A percentile compares a stretch with the other conserved stretches of the same genome.
These are phyloP conservation scores for Yarrowia phangngaensis DNA, from an alignment of 805 yeast genomes.

Conservation along the genomic window DNA sequence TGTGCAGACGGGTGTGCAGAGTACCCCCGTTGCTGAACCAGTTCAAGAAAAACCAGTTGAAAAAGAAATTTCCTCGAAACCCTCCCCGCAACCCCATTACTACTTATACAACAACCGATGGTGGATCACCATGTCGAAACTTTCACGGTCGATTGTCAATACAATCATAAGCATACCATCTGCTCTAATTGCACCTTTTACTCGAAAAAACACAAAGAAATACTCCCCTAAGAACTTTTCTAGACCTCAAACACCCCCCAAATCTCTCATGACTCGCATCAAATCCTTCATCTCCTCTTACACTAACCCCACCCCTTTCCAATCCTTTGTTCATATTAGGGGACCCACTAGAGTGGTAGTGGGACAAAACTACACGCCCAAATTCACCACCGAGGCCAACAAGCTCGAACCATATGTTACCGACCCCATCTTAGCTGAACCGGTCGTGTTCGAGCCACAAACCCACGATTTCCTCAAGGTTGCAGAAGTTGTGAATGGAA, in stretches of 20 bases:
- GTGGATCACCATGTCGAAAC: slow-evolving; percentile 19
- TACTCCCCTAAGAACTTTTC: too few relatives aligned
- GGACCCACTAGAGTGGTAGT: slow-evolving; percentile 18
- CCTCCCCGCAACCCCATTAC: slow-evolving; percentile 4
- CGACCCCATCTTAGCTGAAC: slow-evolving; percentile 4
- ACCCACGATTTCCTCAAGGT: slow-evolving; percentile 14
- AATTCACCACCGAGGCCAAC: slow-evolving; percentile 6
- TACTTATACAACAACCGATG: slow-evolving; percentile 22
- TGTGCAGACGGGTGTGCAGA: too few relatives aligned
- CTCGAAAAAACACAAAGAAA: too few relatives aligned
- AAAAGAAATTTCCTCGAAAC: too few relatives aligned
- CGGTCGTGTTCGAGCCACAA: slow-evolving; percentile 1
- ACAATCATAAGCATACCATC: slow-evolving; percentile 6
- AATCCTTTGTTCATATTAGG: slow-evolving; percentile 17
- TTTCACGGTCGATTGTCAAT: not conserved
- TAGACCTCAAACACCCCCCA: too few relatives aligned
- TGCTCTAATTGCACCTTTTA: too few relatives aligned
- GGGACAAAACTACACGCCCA: slow-evolving; percentile 10
- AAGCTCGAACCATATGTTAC: slow-evolving; percentile 2
- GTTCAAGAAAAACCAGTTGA: too few relatives aligned
- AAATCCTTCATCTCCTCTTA: not conserved
- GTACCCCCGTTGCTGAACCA: too few relatives aligned
- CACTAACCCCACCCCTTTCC: slow-evolving; percentile 12
- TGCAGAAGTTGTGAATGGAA: slow-evolving; percentile 16
- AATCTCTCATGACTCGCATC: not conserved